phyloP scores from a whole-genome alignment of 768 basidiomycete species.

The Hypholoma fasciculare region DNA sequence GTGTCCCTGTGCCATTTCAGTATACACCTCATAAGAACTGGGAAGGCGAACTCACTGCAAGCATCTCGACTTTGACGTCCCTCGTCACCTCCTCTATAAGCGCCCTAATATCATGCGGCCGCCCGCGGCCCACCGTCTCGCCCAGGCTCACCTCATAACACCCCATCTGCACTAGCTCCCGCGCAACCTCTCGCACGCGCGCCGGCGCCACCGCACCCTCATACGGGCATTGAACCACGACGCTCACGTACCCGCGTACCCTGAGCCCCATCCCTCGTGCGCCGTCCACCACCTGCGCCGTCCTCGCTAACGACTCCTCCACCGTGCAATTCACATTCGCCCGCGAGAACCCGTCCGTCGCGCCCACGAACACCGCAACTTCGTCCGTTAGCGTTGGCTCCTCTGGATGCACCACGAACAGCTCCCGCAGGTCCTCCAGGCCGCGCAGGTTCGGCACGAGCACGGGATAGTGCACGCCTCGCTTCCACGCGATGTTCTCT shows the following conservation, averaged over 20 bases:
- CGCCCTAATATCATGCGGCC: constrained; percentile 62
- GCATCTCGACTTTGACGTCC: constrained; percentile 54
- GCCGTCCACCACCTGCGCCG: constrained; percentile 59
- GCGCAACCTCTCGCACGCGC: constrained; percentile 67
- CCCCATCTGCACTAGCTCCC: constrained; percentile 81
- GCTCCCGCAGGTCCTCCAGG: constrained; percentile 61
- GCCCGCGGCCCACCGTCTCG: constrained; percentile 89
- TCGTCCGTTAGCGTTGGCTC: constrained; percentile 68
- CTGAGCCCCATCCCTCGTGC: constrained; percentile 64
- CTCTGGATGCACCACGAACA: constrained; percentile 45
- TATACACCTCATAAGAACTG: neutral
- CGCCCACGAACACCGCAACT: constrained; percentile 86
- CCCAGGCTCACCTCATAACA: constrained; percentile 93
- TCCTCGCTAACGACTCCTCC: constrained; percentile 63
- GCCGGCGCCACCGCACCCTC: constrained; percentile 71
- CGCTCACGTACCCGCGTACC: constrained; percentile 86
- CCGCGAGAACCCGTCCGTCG: constrained; percentile 81
- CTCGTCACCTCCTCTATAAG: constrained; percentile 74
- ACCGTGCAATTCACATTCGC: constrained; percentile 84
- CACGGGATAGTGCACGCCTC: constrained; percentile 70
- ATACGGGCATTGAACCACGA: constrained; percentile 83
- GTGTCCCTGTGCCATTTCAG: constrained; percentile 43
- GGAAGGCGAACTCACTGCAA: constrained; percentile 57
- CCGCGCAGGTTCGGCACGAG: constrained; percentile 82
- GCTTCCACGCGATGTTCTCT: constrained; percentile 48